Evolutionary conservation across 2,329 filamentous ascomycete genomes (phyloP).

Genomic region (Rugonectria rugulosa): DNA sequence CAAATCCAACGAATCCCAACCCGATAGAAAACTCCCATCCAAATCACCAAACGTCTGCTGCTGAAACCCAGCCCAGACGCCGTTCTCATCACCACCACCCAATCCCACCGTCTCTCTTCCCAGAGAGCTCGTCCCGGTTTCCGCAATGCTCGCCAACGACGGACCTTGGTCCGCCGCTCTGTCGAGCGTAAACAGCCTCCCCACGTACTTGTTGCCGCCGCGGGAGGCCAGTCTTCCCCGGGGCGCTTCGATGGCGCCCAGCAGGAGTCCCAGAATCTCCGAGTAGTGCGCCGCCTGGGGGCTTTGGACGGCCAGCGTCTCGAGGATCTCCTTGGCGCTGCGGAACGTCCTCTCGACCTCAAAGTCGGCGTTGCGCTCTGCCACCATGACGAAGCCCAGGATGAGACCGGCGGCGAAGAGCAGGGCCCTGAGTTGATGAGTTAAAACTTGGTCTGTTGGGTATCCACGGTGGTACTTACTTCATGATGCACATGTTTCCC

Average conservation of each 20-base stretch:
- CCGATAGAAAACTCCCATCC: conserved; percentile 32
- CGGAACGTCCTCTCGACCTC: conserved; percentile 57
- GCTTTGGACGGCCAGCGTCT: conserved; percentile 55
- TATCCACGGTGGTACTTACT: too few relatives aligned
- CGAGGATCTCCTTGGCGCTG: conserved; percentile 58
- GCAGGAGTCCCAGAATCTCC: conserved; percentile 59
- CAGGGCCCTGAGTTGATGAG: conserved; percentile 49
- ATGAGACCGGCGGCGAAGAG: conserved; percentile 65
- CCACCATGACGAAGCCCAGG: conserved; percentile 64
- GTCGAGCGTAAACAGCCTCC: conserved; percentile 31
- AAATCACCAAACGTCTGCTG: conserved; percentile 9
- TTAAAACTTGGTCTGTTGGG: too few relatives aligned
- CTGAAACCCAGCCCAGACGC: conserved; percentile 11
- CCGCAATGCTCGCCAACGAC: not conserved
- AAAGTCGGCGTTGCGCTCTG: conserved; percentile 52
- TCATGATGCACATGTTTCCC: conserved; percentile 66
- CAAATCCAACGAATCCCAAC: conserved; percentile 36
- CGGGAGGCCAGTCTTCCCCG: conserved; percentile 25
- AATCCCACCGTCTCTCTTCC: not conserved
- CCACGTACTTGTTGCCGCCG: conserved; percentile 34
- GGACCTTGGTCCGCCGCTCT: not conserved
- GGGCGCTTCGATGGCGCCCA: conserved; percentile 49
- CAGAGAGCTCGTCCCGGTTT: not conserved
- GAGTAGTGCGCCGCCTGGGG: conserved; percentile 65
- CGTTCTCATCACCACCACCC: not conserved